Conservation (phyloP, 371 early-diverging fungal species). For the Chytridiales sp. region DNA sequence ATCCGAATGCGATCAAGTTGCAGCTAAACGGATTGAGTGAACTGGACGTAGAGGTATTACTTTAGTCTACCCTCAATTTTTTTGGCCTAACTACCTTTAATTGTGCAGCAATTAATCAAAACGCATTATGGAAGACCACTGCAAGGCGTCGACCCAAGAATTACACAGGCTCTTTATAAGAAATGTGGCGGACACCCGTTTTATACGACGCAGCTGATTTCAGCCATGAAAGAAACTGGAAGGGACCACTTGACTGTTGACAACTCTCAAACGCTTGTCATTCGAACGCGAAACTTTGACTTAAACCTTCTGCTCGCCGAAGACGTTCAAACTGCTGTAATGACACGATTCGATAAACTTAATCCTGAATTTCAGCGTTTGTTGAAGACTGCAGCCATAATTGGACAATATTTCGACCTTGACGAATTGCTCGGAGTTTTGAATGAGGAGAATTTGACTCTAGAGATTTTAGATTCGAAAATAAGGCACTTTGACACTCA, state of each 20-base stretch:
- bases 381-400: too few relatives aligned
- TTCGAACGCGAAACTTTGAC: not conserved
- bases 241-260: slow-evolving; percentile 9
- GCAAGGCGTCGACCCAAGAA: slow-evolving; percentile 1
- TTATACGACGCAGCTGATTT: slow-evolving; percentile 7
- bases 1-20: not conserved
- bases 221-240: slow-evolving; percentile 11
- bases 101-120: slow-evolving; percentile 11
- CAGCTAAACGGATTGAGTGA: not conserved
- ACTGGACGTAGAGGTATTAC: slow-evolving; percentile 4
- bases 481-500: too few relatives aligned
- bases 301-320: slow-evolving; percentile 11
- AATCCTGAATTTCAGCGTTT: too few relatives aligned
- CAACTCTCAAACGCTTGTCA: not conserved
- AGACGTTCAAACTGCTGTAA: slow-evolving; percentile 12
- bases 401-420: too few relatives aligned
- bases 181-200: slow-evolving; percentile 17
- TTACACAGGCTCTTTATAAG: slow-evolving; percentile 10
- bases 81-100: not conserved
- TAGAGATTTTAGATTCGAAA: too few relatives aligned
- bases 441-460: too few relatives aligned
- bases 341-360: slow-evolving; percentile 14
- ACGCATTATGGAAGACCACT: not conserved
- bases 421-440: too few relatives aligned
- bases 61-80: not conserved